Base-by-base conservation (phyloP, 192 early-diverging fungal genomes). In the Gamsiella multidivaricata region DNA sequence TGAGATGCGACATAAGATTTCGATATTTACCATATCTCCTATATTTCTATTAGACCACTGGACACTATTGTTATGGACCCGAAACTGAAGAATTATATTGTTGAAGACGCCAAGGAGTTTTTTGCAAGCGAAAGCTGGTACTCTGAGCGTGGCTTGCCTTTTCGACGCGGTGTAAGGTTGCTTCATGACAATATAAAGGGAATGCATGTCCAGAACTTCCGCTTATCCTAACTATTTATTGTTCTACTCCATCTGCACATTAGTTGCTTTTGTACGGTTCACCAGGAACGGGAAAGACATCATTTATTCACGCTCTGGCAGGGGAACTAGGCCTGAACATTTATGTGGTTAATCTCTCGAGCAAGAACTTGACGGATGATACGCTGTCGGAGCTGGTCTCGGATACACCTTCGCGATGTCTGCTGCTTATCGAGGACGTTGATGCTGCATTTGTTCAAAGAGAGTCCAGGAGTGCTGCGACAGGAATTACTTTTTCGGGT, bases 281-380 rank as follows among this genome's bases (percentile, higher is more conserved):
- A n/a, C 92, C 92, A 31, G 92, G 91, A 59, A 89, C 88, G 25
- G 90, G 91, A 23, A 93, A 93, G 58, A 89, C 89, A n/a, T 87
- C 83, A 9, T 88, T 88, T 60, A 85, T 86, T 47, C 87, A 90
- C 52, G 86, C 92, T 5, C 64, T 93, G 31, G 92, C 92, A n/a
- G 90, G 92, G 32, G 88, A 91, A 54, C 69, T 93, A 20, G 87
- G 88, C 20, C 71, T 90, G 17, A 93, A 92, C 74, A 92, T 93
- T 54, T 91, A 87, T 47, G 89, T 92, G n/a, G 82, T 93, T 46
- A 89, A 79, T 31, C 78, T 93, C 3, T 84, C 87, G 26, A 89
- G 90, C 63, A 85, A 84, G 42, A 84, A 87, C 18, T 52, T 93
- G 33, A 88, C 91, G 6, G 90, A 92, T 61, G 87, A 89, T 50